phyloP scores from a whole-genome alignment of 331 rosid species.

The Pyrus hybrid region DNA sequence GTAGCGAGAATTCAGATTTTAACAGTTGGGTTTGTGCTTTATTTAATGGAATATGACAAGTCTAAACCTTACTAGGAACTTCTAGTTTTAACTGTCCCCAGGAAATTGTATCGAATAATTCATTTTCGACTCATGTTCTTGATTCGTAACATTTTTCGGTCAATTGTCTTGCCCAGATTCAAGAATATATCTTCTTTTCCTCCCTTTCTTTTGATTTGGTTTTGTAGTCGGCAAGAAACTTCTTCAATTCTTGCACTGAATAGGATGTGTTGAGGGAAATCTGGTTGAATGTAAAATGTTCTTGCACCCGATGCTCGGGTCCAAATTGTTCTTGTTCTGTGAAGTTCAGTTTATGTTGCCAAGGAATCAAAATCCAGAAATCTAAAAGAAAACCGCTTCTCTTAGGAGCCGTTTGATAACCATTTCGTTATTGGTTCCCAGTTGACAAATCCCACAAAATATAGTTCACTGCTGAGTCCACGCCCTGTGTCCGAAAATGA shows the following conservation, averaged over 20 bases:
- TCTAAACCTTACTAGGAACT: neutral
- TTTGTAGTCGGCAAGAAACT: neutral
- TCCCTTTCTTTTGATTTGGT: neutral
- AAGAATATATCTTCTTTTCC: neutral
- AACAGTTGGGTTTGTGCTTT: neutral
- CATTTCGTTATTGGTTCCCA: too few relatives aligned
- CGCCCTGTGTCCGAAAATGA: conserved; percentile 48
- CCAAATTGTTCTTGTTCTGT: neutral
- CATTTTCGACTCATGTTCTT: neutral
- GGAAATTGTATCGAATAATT: neutral
- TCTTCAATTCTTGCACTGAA: neutral
- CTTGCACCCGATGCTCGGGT: neutral
- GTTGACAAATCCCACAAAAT: too few relatives aligned
- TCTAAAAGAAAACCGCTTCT: neutral
- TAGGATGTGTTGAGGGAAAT: neutral
- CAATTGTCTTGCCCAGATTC: neutral
- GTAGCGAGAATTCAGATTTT: conserved; percentile 18
- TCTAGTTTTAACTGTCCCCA: neutral
- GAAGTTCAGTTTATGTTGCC: neutral
- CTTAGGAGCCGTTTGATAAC: neutral
- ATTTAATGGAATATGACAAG: neutral
- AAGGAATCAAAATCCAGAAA: neutral
- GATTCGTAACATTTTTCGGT: neutral
- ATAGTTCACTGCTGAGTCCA: conserved; percentile 74
- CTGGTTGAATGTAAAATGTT: neutral